Percentiles rank a stretch among this genome's conserved stretches.
These are phyloP conservation scores for Cucumis variabilis DNA, from an alignment of 331 rosid species.

Conservation along the genomic window DNA sequence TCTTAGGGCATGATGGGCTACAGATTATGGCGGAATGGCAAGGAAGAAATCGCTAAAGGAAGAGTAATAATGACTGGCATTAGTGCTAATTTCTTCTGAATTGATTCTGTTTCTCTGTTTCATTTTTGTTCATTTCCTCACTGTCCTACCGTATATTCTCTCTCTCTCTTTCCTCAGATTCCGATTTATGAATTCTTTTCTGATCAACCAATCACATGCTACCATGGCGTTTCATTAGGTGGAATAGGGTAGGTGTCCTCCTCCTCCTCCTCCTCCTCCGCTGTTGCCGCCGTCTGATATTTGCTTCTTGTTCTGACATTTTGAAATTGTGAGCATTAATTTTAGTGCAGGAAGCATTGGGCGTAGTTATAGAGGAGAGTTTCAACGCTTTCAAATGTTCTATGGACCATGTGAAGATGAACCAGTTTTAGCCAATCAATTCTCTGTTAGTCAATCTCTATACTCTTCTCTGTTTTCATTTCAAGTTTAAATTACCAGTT, in stretches of 20 bases:
- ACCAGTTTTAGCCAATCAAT: conserved; percentile 89
- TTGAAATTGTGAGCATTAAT: not conserved
- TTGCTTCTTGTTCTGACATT: not conserved
- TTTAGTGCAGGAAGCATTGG: conserved; percentile 92
- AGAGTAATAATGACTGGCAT: conserved; percentile 35
- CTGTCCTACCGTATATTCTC: not conserved
- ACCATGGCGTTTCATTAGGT: conserved; percentile 50
- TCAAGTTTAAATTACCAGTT: not conserved
- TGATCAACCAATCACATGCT: conserved; percentile 14
- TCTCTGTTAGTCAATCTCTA: conserved; percentile 64
- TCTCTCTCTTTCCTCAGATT: conserved; percentile 21
- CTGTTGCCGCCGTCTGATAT: not conserved
- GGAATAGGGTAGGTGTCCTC: conserved; percentile 47
- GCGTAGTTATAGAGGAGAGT: conserved; percentile 80
- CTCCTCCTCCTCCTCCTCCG: not conserved
- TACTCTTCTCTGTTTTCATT: not conserved
- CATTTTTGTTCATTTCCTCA: not conserved
- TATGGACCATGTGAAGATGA: conserved; percentile 68
- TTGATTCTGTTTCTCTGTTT: not conserved
- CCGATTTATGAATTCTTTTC: conserved; percentile 34
- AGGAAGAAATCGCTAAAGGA: conserved; percentile 42
- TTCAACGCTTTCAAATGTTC: conserved; percentile 93
- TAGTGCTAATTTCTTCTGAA: not conserved
- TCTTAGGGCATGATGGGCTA: conserved; percentile 35
- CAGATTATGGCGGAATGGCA: conserved; percentile 39